A percentile compares a stretch with the other conserved stretches of the same genome.
Conservation (phyloP, 495 filamentous ascomycete genomes). For the Penicillium egyptiacum region DNA sequence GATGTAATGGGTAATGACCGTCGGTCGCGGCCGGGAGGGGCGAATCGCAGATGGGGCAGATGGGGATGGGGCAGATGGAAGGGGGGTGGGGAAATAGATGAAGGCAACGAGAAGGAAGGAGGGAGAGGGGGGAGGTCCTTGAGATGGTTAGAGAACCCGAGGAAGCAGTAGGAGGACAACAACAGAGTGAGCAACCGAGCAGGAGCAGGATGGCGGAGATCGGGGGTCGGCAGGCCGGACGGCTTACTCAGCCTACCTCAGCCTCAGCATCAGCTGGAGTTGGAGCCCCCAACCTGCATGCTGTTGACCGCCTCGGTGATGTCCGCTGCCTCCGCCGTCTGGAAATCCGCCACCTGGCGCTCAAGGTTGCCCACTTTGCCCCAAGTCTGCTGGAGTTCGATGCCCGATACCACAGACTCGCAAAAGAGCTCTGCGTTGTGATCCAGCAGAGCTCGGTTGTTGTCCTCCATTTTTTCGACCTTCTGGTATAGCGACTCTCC, state of each 20-base stretch:
- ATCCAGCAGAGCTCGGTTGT: neutral
- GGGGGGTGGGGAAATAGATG: neutral
- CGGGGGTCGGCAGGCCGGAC: neutral
- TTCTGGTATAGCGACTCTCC: neutral
- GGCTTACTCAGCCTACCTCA: neutral
- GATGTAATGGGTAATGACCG: neutral
- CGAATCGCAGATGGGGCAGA: neutral
- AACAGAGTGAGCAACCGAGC: neutral
- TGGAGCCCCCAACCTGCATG: neutral
- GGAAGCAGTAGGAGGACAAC: neutral
- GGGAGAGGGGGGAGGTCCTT: slow-evolving; percentile 3
- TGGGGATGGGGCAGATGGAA: neutral
- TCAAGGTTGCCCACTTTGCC: neutral
- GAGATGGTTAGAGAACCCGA: neutral
- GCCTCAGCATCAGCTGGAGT: no score
- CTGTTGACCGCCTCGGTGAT: neutral
- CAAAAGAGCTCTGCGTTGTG: neutral
- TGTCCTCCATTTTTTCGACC: neutral
- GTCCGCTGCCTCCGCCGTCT: neutral
- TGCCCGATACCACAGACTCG: neutral
- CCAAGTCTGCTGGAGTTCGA: neutral
- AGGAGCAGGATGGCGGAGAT: neutral
- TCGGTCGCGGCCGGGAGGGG: neutral
- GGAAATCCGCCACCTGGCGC: neutral
- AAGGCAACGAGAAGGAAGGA: slow-evolving; percentile 4